Evolutionary conservation across 257 asterid species (phyloP).

Genomic region (Nicotiana benthamiana): DNA sequence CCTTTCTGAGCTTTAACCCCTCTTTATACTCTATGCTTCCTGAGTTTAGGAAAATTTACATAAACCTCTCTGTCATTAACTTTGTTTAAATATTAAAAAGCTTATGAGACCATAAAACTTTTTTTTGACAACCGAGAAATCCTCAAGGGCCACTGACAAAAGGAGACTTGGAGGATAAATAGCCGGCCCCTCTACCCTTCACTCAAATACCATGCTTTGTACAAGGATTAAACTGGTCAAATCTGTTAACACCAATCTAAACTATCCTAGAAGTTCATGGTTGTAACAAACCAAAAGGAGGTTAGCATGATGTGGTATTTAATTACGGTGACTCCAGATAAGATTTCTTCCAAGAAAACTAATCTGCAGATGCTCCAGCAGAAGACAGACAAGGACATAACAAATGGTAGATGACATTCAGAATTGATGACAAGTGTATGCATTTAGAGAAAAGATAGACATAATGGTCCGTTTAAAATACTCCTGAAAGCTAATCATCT

Average conservation of each 20-base stretch:
- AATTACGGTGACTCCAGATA: not conserved
- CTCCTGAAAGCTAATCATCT: no score
- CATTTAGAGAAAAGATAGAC: not conserved
- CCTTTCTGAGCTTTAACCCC: not conserved
- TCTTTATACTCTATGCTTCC: not conserved
- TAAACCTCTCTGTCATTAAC: not conserved
- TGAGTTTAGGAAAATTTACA: not conserved
- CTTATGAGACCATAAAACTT: not conserved
- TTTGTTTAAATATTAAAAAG: not conserved
- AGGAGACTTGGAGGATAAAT: not conserved
- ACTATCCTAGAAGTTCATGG: not conserved
- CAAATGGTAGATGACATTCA: not conserved
- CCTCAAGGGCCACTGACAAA: not conserved
- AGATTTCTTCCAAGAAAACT: not conserved
- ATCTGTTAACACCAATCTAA: not conserved
- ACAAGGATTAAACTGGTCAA: not conserved
- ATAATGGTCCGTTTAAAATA: not conserved
- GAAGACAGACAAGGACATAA: not conserved
- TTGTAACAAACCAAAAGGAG: not conserved
- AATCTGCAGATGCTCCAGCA: constrained; percentile 1
- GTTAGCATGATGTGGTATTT: not conserved
- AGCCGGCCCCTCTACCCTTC: not conserved
- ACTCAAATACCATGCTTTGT: not conserved
- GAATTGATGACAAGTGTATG: not conserved
- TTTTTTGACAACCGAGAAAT: not conserved